Evolutionary conservation across 495 filamentous ascomycete species (phyloP), one percentile per base, ranked within the genome.

Genomic region (Pseudomonodictys pantanalensis): DNA sequence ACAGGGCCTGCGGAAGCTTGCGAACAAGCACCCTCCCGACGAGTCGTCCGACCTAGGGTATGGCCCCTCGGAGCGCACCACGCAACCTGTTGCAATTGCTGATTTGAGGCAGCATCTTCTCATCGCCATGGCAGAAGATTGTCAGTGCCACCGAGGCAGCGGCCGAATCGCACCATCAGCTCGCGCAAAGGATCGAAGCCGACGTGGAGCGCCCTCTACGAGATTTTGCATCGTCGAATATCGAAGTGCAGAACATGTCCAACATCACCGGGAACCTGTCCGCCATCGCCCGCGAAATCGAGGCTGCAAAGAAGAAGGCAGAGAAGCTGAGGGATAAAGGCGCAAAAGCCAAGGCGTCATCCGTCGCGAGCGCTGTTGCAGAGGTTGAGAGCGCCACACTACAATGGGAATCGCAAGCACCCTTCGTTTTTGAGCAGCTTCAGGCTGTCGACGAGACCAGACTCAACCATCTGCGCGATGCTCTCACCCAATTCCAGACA

Each of bases 371-470:
- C 49, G 93, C 92, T 3, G 76, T 84, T 0, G 75, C 84, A 11
- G 84, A 87, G 42, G 80, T 93, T 12, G 88, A 95, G 48, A 85
- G 82, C 63, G 87, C 91, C 3, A 83, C 75, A 46, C 81, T 86
- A 59, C 88, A 95, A 71, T 99, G 95, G 95, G 87, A 96, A 30
- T 95, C 93, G 8, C 89, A 96, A 70, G 90, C 95, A 30, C 95
- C 95, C 6, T 97, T 89, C 73, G 86, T 97, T 53, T 97, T 95
- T 69, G 95, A 97, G 72, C 90, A 87, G 57, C 83, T 99, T 17
- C 95, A 99, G 72, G 85, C 90, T 6, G 76, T 91, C 17, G 95
- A 99, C 58, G 95, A 99, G 74, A 84, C 80, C 55, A 81, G 95
- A 54, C 78, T 95, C 59, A 96, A 97, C 71, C 88, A 95, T 71